phyloP scores from a whole-genome alignment of 345 rosid species.

The Linum trigynum region DNA sequence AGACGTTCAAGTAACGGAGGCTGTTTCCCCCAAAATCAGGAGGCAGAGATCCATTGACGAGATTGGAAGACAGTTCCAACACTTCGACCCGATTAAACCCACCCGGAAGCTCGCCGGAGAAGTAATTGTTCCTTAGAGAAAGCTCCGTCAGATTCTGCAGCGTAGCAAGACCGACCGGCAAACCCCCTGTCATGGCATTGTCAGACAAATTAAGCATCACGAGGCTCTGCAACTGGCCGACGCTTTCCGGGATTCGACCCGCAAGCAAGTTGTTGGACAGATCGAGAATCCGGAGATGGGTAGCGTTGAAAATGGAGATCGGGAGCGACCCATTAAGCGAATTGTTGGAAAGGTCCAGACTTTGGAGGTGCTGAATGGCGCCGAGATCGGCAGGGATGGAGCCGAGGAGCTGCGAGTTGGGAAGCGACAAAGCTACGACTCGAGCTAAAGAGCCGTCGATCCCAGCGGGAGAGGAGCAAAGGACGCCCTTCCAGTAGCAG shows the following conservation, averaged over 20 bases:
- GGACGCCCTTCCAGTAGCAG: constrained; percentile 76
- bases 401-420: constrained; percentile 56
- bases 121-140: constrained; percentile 49
- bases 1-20: constrained; percentile 50
- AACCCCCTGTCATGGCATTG: constrained; percentile 57
- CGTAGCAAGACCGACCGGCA: constrained; percentile 37
- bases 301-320: constrained; percentile 39
- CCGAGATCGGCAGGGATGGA: constrained; percentile 67
- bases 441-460: constrained; percentile 23
- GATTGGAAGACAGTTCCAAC: constrained; percentile 76
- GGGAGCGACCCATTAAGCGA: constrained; percentile 73
- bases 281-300: constrained; percentile 59
- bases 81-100: constrained; percentile 39
- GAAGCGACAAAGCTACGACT: constrained; percentile 55
- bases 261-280: constrained; percentile 59
- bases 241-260: constrained; percentile 41
- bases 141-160: constrained; percentile 39
- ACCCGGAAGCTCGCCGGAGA: constrained; percentile 51
- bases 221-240: constrained; percentile 42
- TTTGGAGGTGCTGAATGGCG: constrained; percentile 39
- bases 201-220: constrained; percentile 51
- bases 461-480: constrained; percentile 31
- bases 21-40: constrained; percentile 51
- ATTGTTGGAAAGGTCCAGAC: constrained; percentile 71
- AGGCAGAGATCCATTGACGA: constrained; percentile 65